Evolutionary conservation across 2,329 filamentous ascomycete species (phyloP).

Genomic region (Paecilomyces formosus): DNA sequence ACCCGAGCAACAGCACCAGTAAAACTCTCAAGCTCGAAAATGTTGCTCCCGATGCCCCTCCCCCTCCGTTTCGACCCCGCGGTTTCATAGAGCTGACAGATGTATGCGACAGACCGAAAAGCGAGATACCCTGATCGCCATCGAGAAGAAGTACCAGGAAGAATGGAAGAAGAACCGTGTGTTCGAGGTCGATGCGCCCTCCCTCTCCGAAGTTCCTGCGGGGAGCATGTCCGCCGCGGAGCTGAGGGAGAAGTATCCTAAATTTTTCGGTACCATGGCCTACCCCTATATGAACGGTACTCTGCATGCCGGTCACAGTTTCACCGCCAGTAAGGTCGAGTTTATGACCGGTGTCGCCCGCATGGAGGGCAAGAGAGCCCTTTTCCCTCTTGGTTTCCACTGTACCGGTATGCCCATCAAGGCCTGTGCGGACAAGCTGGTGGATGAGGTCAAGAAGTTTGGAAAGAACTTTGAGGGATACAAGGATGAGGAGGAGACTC

Average conservation of each 20-base stretch:
- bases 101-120: constrained; percentile 64
- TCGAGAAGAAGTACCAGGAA: constrained; percentile 88
- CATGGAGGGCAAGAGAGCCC: constrained; percentile 79
- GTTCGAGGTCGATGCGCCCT: constrained; percentile 82
- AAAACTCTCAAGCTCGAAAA: constrained; percentile 62
- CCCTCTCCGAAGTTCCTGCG: constrained; percentile 67
- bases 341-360: constrained; percentile 80
- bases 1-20: constrained; percentile 47
- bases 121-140: constrained; percentile 69
- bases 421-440: constrained; percentile 90
- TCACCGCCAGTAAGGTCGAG: constrained; percentile 88
- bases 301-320: constrained; percentile 84
- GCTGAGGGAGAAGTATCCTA: constrained; percentile 73
- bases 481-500: constrained; percentile 51
- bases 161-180: constrained; percentile 70
- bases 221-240: constrained; percentile 66
- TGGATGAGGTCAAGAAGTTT: constrained; percentile 81
- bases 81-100: not conserved
- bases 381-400: constrained; percentile 93
- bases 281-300: constrained; percentile 82
- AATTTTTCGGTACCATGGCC: constrained; percentile 79
- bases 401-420: constrained; percentile 98
- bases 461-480: constrained; percentile 79
- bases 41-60: constrained; percentile 20
- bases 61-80: not conserved